Percentiles rank a stretch among this genome's conserved stretches.
phyloP scores from a whole-genome alignment of 495 filamentous ascomycete genomes.

The Pyrenula massariospora region DNA sequence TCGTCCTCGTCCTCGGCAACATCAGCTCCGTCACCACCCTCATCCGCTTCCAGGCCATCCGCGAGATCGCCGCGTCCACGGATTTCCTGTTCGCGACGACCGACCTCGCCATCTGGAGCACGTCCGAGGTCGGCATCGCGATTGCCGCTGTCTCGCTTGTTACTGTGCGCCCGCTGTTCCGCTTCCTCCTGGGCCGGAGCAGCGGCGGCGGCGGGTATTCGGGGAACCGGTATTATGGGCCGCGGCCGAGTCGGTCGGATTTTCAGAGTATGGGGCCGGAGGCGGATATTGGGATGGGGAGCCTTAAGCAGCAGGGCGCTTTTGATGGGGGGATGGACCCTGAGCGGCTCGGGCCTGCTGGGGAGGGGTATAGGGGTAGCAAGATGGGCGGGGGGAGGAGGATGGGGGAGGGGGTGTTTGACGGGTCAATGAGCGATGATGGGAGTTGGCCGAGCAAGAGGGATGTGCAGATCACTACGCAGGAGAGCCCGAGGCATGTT shows the following conservation, averaged over 20 bases:
- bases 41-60: conserved; percentile 23
- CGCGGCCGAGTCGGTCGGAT: neutral
- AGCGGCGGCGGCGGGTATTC: neutral
- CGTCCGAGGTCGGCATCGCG: conserved; percentile 30
- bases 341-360: too few relatives aligned
- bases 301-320: too few relatives aligned
- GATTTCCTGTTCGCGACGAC: conserved; percentile 22
- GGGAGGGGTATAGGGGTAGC: too few relatives aligned
- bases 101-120: conserved; percentile 33
- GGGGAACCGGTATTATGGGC: neutral
- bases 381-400: too few relatives aligned
- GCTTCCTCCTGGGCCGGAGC: neutral
- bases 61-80: conserved; percentile 10
- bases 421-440: neutral
- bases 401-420: too few relatives aligned
- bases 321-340: too few relatives aligned
- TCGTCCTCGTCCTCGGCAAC: conserved; percentile 24
- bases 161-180: conserved; percentile 33
- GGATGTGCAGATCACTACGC: neutral
- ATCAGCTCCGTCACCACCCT: conserved; percentile 29
- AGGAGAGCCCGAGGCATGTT: too few relatives aligned
- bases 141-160: conserved; percentile 35
- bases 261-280: neutral
- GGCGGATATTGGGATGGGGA: too few relatives aligned
- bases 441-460: neutral